Base-by-base conservation (phyloP, 805 yeast species). In the Candida anglica region DNA sequence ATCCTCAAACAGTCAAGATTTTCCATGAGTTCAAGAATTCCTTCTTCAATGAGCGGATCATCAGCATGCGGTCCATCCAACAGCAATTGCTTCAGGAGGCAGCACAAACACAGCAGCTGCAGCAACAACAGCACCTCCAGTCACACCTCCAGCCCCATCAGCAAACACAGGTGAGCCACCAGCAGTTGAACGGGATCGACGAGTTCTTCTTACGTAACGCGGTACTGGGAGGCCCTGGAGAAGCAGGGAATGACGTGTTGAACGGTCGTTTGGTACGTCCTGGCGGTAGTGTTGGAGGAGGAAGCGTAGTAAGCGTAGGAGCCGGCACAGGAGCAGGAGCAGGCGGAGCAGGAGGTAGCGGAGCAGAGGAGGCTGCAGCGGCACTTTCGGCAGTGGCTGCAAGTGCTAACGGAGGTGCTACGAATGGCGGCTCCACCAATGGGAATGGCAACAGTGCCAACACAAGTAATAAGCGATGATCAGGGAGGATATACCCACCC, bases 21-120 rank as follows among this genome's bases (percentile, higher is more conserved):
- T 67, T 65, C 45, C 71, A 64, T 39, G 69, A 66, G 37, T 66
- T 67, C 46, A 66, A 66, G 43, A 52, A 47, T 30, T 55, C 71
- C 15, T 66, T 67, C 36, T 52, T 56, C 33, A 63, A 63, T 34
- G 73, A 67, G 45, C 40, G 71, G 36, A 59, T 66, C 23, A 55
- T 60, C n/a, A 60, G 54, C 34, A 39, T 50, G 30, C 36, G 56
- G 24, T 44, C 55, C 5, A 37, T 45, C 19, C 51, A 43, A 26
- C 52, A 46, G 28, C 50, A 36, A 15, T 27, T 36, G 15, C 17
- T 27, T 19, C 33, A 35, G 22, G 23, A 39, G 18, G 27, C 40
- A 28, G 28, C 37, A 26, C 19, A 19, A 6, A 24, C 18, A n/a
- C 34, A 37, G 21, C 44, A 34, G 10, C 44, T 33, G 32, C 21